Percentiles rank a stretch among this genome's conserved stretches.
Evolutionary conservation across 2,329 filamentous ascomycete genomes (phyloP).

Genomic region (Hirsutella minnesotensis): DNA sequence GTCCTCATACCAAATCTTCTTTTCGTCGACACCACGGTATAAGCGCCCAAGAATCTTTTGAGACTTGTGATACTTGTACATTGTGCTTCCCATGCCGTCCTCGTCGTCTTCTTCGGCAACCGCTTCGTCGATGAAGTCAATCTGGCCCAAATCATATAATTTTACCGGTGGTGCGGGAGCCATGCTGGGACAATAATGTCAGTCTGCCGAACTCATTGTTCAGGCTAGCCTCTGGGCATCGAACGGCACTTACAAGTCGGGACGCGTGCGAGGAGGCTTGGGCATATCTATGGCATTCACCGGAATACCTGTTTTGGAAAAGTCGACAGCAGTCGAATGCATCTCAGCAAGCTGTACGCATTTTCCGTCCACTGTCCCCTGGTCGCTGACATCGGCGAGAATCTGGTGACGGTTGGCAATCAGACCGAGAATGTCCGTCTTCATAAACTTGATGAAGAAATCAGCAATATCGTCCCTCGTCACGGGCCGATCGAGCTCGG

Average conservation of each 20-base stretch:
- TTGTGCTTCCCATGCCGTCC: constrained; percentile 30
- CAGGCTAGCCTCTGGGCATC: too few relatives aligned
- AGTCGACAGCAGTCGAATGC: constrained; percentile 63
- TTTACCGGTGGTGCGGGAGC: constrained; percentile 32
- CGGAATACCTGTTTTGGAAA: constrained; percentile 60
- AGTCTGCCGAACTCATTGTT: not conserved
- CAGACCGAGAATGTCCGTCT: constrained; percentile 50
- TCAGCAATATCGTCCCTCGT: constrained; percentile 55
- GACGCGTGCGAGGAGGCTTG: constrained; percentile 25
- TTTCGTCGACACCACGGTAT: constrained; percentile 63
- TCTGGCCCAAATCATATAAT: constrained; percentile 31
- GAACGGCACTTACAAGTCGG: constrained; percentile 41
- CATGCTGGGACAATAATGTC: constrained; percentile 19
- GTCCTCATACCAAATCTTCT: constrained; percentile 46
- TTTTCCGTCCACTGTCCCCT: constrained; percentile 38
- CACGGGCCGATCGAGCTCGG: constrained; percentile 50
- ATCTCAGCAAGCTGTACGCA: constrained; percentile 48
- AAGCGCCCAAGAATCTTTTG: constrained; percentile 57
- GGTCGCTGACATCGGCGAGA: constrained; percentile 42
- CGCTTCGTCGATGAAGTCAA: constrained; percentile 20
- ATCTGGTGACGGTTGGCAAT: constrained; percentile 55
- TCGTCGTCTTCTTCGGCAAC: constrained; percentile 25
- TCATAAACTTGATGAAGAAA: constrained; percentile 74
- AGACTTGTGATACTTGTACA: constrained; percentile 51
- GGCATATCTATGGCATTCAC: constrained; percentile 36